Evolutionary conservation across 2,329 filamentous ascomycete species (phyloP).

Genomic region (Cladorrhinum sp.): DNA sequence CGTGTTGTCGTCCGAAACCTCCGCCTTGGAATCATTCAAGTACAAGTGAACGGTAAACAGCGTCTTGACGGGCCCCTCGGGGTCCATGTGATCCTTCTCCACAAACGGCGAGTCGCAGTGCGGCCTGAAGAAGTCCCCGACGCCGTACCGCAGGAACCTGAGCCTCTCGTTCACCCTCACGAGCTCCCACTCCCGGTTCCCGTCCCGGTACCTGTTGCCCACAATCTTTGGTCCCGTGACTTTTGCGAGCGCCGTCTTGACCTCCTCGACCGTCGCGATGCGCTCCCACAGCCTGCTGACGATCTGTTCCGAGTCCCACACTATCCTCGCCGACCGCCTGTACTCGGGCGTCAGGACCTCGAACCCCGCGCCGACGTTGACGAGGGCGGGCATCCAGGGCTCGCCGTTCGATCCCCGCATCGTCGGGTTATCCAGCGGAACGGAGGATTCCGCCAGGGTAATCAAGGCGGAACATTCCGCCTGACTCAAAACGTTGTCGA

Average conservation of each 20-base stretch:
- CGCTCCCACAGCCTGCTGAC: slow-evolving; percentile 63
- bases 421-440: slow-evolving; percentile 41
- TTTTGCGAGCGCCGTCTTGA: slow-evolving; percentile 40
- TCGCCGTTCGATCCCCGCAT: slow-evolving; percentile 29
- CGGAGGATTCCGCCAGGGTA: slow-evolving; percentile 42
- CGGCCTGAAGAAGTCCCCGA: slow-evolving; percentile 70
- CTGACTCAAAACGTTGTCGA: slow-evolving; percentile 62
- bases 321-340: slow-evolving; percentile 71
- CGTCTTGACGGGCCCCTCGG: slow-evolving; percentile 37
- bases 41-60: slow-evolving; percentile 57
- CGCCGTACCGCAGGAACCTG: slow-evolving; percentile 70
- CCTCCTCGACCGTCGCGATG: slow-evolving; percentile 42
- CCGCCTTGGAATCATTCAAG: slow-evolving; percentile 48
- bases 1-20: too few relatives aligned
- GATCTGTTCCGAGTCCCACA: slow-evolving; percentile 65
- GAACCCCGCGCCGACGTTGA: slow-evolving; percentile 61
- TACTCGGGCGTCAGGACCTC: slow-evolving; percentile 57
- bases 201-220: slow-evolving; percentile 24
- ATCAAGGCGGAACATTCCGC: slow-evolving; percentile 60
- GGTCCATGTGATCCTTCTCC: slow-evolving; percentile 44
- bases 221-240: slow-evolving; percentile 27
- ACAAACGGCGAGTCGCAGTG: slow-evolving; percentile 67
- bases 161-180: slow-evolving; percentile 66
- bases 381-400: slow-evolving; percentile 65
- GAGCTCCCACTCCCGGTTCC: slow-evolving; percentile 40